Percentiles rank a stretch among this genome's conserved stretches.
Conservation (phyloP, 768 basidiomycete species). For the Lactarius hengduanensis region DNA sequence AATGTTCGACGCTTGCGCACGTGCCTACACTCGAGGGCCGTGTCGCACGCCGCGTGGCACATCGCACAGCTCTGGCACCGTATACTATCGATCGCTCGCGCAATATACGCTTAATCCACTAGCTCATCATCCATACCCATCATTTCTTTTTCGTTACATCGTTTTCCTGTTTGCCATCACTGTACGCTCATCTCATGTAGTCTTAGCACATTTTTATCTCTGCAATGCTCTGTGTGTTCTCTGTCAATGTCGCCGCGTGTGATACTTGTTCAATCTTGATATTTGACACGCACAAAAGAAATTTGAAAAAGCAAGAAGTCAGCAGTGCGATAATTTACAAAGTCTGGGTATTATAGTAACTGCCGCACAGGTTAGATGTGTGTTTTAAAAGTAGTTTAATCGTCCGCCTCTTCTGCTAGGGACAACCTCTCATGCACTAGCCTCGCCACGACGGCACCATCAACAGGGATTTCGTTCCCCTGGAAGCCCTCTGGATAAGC, state of each 20-base stretch:
- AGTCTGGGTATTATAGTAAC: neutral
- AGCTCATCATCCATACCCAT: neutral
- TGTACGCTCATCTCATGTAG: constrained; percentile 1
- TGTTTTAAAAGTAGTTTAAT: constrained; percentile 36
- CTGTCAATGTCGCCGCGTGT: neutral
- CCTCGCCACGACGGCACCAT: constrained; percentile 65
- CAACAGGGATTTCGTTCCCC: constrained; percentile 81
- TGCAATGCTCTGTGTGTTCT: neutral
- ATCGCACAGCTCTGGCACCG: constrained; percentile 12
- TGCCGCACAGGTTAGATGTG: constrained; percentile 4
- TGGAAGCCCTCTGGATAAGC: constrained; percentile 87
- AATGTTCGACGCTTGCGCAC: neutral
- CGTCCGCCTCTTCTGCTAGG: constrained; percentile 59
- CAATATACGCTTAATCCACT: neutral
- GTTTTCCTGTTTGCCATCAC: neutral
- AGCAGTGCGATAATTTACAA: constrained; percentile 1
- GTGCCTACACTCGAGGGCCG: neutral
- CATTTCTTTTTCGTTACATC: neutral
- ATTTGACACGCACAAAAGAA: neutral
- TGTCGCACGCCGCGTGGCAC: constrained; percentile 7
- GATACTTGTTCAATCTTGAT: constrained; percentile 3
- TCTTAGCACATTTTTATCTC: neutral
- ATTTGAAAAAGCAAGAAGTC: neutral
- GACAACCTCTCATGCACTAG: constrained; percentile 58
- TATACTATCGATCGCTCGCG: constrained; percentile 1